Conservation (phyloP, 2,329 filamentous ascomycete genomes). For the Cladophialophora yegresii region DNA sequence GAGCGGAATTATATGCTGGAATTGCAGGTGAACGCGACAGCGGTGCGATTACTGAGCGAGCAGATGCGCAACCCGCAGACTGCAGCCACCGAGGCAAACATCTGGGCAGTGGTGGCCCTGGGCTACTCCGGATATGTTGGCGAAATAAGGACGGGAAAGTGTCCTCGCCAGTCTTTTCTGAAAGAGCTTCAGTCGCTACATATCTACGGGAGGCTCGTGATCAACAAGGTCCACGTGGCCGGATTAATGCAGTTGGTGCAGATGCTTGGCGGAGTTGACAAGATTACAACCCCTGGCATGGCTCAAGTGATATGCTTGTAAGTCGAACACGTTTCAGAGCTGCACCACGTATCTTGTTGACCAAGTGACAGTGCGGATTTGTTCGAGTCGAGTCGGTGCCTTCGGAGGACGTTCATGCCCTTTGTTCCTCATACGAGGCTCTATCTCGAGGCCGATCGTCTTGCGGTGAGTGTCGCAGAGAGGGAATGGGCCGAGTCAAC, state of each 20-base stretch:
- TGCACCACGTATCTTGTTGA: not conserved
- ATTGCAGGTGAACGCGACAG: not conserved
- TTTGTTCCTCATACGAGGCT: not conserved
- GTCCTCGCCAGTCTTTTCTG: not conserved
- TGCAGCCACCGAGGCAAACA: constrained; percentile 1
- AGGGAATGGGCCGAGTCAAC: not conserved
- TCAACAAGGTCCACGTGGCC: not conserved
- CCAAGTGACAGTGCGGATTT: not conserved
- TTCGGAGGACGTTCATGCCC: not conserved
- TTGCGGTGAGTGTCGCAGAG: not conserved
- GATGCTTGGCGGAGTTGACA: not conserved
- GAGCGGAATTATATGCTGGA: not conserved
- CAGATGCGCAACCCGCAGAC: not conserved
- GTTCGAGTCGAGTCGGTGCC: constrained; percentile 2
- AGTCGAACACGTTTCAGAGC: not conserved
- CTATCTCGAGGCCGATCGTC: not conserved
- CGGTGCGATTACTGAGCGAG: not conserved
- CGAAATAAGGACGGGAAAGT: not conserved
- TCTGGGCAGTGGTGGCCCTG: not conserved
- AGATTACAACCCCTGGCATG: constrained; percentile 1
- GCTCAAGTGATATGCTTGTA: constrained; percentile 1
- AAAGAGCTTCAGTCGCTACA: constrained; percentile 5
- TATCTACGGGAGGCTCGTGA: not conserved
- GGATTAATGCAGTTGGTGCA: not conserved
- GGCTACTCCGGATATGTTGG: not conserved